These are phyloP conservation scores for Penicillium turbatum DNA, from an alignment of 495 filamentous ascomycete genomes.

Conservation along the genomic window DNA sequence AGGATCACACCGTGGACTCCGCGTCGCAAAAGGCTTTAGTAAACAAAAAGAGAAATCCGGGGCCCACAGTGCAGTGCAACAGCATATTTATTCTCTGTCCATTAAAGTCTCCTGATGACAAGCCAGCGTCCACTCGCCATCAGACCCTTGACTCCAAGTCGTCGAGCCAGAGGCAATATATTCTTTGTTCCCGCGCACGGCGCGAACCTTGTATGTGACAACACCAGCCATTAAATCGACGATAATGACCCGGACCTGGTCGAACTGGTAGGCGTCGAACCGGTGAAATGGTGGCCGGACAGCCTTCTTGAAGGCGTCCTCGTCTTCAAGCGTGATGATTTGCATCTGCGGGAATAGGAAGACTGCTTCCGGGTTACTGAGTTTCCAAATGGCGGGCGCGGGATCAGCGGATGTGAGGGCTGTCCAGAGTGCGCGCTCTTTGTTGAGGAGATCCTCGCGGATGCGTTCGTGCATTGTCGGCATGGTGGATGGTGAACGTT, in stretches of 20 bases:
- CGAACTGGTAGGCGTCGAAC: slow-evolving; percentile 40
- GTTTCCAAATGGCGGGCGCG: slow-evolving; percentile 35
- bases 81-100: slow-evolving; percentile 4
- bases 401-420: slow-evolving; percentile 43
- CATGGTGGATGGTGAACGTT: slow-evolving; percentile 19
- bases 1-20: neutral
- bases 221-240: slow-evolving; percentile 45
- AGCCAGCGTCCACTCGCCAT: slow-evolving; percentile 43
- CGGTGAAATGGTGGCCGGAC: slow-evolving; percentile 40
- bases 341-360: slow-evolving; percentile 38
- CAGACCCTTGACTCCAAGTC: slow-evolving; percentile 44
- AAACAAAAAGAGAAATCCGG: neutral
- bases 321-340: slow-evolving; percentile 33
- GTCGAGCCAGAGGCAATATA: slow-evolving; percentile 35
- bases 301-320: slow-evolving; percentile 23
- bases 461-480: slow-evolving; percentile 44
- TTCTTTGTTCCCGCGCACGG: slow-evolving; percentile 22
- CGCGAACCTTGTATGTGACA: slow-evolving; percentile 37
- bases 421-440: slow-evolving; percentile 43
- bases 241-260: slow-evolving; percentile 38
- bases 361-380: slow-evolving; percentile 35
- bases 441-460: slow-evolving; percentile 36
- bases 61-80: no score
- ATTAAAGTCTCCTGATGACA: slow-evolving; percentile 38
- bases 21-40: neutral